Percentiles rank a stretch among this genome's conserved stretches.
These are phyloP conservation scores for Ophiocordyceps camponoti-floridani DNA, from an alignment of 2,329 filamentous ascomycete genomes.

Conservation along the genomic window DNA sequence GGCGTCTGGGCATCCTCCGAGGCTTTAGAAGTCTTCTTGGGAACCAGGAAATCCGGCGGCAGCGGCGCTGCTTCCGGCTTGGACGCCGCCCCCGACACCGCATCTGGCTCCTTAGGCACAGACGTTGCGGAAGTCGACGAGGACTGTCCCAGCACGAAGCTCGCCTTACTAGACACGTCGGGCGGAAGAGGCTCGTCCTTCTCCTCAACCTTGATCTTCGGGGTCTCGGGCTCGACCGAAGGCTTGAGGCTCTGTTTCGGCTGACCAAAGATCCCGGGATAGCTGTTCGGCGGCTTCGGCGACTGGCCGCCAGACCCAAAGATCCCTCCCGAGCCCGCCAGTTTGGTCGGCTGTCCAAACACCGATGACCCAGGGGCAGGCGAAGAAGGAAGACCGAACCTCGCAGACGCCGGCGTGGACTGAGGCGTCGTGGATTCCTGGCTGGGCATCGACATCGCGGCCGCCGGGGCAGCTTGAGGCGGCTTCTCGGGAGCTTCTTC, in stretches of 20 bases:
- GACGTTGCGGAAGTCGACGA: slow-evolving; percentile 32
- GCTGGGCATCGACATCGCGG: slow-evolving; percentile 15
- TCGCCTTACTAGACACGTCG: slow-evolving; percentile 34
- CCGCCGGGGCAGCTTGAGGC: slow-evolving; percentile 18
- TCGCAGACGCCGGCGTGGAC: slow-evolving; percentile 29
- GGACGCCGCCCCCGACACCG: slow-evolving; percentile 9
- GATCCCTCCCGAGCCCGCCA: slow-evolving; percentile 8
- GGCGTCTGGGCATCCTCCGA: slow-evolving; percentile 11
- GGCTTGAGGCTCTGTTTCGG: slow-evolving; percentile 2
- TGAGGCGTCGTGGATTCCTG: slow-evolving; percentile 28
- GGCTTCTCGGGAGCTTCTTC: slow-evolving; percentile 16
- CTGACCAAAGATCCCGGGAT: slow-evolving; percentile 9
- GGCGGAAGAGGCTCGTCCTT: slow-evolving; percentile 30
- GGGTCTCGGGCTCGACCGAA: slow-evolving; percentile 7
- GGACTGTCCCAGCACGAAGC: slow-evolving; percentile 29
- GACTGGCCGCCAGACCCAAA: slow-evolving; percentile 13
- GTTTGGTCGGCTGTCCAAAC: slow-evolving; percentile 17
- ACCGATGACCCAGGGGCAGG: slow-evolving; percentile 13
- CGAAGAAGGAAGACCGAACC: slow-evolving; percentile 22
- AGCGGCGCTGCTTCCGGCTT: slow-evolving; percentile 19
- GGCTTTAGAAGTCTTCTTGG: slow-evolving; percentile 7
- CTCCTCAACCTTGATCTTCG: slow-evolving; percentile 19
- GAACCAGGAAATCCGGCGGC: slow-evolving; percentile 20
- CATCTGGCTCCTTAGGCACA: slow-evolving; percentile 12
- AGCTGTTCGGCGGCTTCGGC: slow-evolving; percentile 7